These are phyloP conservation scores for Myriosclerotinia curreyana DNA, from an alignment of 2,329 filamentous ascomycete species.

Conservation along the genomic window DNA sequence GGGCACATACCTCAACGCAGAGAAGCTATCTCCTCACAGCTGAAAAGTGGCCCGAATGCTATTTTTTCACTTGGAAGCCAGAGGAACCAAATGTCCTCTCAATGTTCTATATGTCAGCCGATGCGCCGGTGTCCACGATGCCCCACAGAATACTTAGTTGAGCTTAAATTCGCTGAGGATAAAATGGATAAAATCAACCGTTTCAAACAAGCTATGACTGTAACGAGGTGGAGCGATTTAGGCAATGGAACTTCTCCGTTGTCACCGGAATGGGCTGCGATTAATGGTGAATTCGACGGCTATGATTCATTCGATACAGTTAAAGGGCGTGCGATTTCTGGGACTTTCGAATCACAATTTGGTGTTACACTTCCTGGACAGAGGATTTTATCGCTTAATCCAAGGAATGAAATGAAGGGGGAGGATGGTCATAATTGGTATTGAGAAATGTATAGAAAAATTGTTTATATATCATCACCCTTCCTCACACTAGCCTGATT, in stretches of 20 bases:
- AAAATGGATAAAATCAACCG: constrained; percentile 43
- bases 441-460: constrained; percentile 38
- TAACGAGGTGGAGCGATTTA: constrained; percentile 61
- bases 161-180: constrained; percentile 58
- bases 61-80: constrained; percentile 31
- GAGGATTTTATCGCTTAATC: constrained; percentile 57
- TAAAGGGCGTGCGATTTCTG: constrained; percentile 54
- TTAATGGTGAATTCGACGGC: constrained; percentile 45
- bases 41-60: constrained; percentile 34
- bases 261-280: constrained; percentile 54
- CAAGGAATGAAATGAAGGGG: constrained; percentile 50
- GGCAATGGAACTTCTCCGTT: constrained; percentile 52
- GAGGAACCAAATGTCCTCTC: constrained; percentile 45
- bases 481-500: neutral
- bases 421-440: constrained; percentile 59
- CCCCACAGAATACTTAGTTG: constrained; percentile 60
- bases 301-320: constrained; percentile 55
- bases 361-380: constrained; percentile 55
- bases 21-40: constrained; percentile 40
- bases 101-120: constrained; percentile 55
- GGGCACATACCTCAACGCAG: constrained; percentile 51
- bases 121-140: constrained; percentile 61
- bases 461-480: neutral
- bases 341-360: constrained; percentile 56
- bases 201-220: constrained; percentile 59